Percentiles rank a stretch among this genome's conserved stretches.
Conservation (phyloP, 495 filamentous ascomycete genomes). For the Aspergillus cristatus region DNA sequence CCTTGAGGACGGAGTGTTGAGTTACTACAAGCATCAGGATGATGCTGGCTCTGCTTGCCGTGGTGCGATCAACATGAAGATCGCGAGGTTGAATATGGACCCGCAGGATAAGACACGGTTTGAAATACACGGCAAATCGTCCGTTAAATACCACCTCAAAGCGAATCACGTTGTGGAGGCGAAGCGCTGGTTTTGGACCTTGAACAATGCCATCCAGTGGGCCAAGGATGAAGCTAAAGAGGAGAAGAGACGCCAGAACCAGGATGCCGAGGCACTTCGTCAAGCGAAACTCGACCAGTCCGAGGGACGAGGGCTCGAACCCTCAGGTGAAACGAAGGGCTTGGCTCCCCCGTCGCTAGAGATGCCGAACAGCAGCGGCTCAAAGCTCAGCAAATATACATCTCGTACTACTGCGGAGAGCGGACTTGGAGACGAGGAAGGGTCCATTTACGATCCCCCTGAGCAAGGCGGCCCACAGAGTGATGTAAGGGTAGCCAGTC, state of each 20-base stretch:
- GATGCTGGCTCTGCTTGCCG: slow-evolving; percentile 68
- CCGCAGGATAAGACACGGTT: slow-evolving; percentile 94
- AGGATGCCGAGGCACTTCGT: slow-evolving; percentile 65
- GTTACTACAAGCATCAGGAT: slow-evolving; percentile 99
- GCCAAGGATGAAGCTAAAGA: slow-evolving; percentile 92
- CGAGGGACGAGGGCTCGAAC: slow-evolving; percentile 29
- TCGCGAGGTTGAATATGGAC: slow-evolving; percentile 90
- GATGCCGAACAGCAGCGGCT: slow-evolving; percentile 26
- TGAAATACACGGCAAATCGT: slow-evolving; percentile 94
- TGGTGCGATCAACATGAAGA: slow-evolving; percentile 96
- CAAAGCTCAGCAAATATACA: slow-evolving; percentile 31
- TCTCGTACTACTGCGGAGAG: slow-evolving; percentile 45
- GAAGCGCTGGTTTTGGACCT: slow-evolving; percentile 79
- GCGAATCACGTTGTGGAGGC: slow-evolving; percentile 74
- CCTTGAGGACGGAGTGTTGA: slow-evolving; percentile 90
- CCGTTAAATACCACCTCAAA: slow-evolving; percentile 96
- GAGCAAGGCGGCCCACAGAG: slow-evolving; percentile 48
- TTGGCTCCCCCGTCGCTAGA: slow-evolving; percentile 25
- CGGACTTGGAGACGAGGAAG: slow-evolving; percentile 44
- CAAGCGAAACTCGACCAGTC: slow-evolving; percentile 60
- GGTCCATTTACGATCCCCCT: slow-evolving; percentile 44
- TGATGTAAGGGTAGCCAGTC: slow-evolving; percentile 39
- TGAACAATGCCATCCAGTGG: slow-evolving; percentile 98
- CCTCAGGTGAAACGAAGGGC: slow-evolving; percentile 27
- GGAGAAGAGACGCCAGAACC: slow-evolving; percentile 65